phyloP scores from a whole-genome alignment of 2,329 filamentous ascomycete species.

The Cladosporium sp. region DNA sequence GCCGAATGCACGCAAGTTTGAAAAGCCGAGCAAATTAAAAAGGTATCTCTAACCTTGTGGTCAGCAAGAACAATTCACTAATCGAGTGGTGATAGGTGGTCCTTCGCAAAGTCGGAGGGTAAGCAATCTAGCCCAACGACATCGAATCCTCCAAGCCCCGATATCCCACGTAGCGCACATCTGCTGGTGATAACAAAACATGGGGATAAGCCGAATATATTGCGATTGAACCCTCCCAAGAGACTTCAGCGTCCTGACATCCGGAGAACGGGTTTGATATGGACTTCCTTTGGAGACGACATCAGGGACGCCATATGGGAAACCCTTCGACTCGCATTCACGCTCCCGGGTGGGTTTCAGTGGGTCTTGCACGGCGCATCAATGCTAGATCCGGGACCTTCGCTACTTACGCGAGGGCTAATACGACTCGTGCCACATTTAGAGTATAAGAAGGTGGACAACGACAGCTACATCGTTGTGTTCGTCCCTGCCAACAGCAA shows the following conservation, averaged over 20 bases:
- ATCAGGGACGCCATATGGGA: background rate
- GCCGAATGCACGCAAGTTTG: background rate
- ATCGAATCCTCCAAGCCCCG: background rate
- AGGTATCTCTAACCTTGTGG: background rate
- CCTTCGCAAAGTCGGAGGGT: background rate
- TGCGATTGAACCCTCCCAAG: background rate
- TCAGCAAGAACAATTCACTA: background rate
- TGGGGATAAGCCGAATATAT: background rate
- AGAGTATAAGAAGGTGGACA: background rate
- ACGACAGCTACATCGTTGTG: background rate
- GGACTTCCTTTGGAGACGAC: background rate
- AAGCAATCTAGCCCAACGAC: background rate
- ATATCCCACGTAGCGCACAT: background rate
- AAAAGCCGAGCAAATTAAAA: background rate
- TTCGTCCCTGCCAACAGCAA: background rate
- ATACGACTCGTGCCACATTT: background rate
- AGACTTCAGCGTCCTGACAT: background rate
- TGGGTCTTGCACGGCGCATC: background rate
- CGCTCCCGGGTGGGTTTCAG: background rate
- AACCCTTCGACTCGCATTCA: background rate
- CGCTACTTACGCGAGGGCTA: background rate
- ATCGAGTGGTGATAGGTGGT: background rate
- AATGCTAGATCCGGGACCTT: background rate
- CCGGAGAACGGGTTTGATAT: background rate
- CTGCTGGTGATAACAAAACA: background rate